These are phyloP conservation scores for Xylaria bambusicola DNA, from an alignment of 495 filamentous ascomycete species.

Conservation along the genomic window DNA sequence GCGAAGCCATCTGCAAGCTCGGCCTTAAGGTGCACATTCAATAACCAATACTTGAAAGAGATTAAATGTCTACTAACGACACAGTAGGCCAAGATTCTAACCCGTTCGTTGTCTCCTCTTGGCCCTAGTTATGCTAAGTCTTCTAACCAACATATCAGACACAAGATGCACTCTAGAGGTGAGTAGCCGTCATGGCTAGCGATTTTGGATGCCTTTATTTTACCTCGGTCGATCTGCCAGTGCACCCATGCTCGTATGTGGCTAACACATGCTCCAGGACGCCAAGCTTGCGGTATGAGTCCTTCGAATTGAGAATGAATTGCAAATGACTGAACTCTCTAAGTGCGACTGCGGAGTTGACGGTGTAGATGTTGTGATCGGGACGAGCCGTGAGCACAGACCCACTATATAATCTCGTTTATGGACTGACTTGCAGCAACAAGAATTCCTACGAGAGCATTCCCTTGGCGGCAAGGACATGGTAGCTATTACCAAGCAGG, in stretches of 20 bases:
- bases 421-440: background rate
- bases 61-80: background rate
- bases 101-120: constrained; percentile 11
- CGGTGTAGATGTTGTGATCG: constrained; percentile 3
- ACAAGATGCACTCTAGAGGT: background rate
- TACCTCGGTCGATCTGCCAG: background rate
- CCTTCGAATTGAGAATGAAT: background rate
- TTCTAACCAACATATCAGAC: background rate
- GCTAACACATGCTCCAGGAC: background rate
- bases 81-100: constrained; percentile 34
- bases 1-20: constrained; percentile 89
- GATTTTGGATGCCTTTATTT: background rate
- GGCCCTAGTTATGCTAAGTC: background rate
- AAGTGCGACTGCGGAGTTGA: constrained; percentile 6
- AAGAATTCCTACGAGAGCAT: constrained; percentile 74
- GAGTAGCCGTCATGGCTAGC: background rate
- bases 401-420: background rate
- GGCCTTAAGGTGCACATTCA: constrained; percentile 56
- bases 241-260: background rate
- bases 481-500: constrained; percentile 86
- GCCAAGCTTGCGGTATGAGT: constrained; percentile 7
- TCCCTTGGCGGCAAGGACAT: constrained; percentile 87
- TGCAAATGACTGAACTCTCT: background rate
- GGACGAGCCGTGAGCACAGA: background rate
- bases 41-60: background rate